phyloP scores from a whole-genome alignment of 1,284 basidiomycete species.

The Malassezia furfur region DNA sequence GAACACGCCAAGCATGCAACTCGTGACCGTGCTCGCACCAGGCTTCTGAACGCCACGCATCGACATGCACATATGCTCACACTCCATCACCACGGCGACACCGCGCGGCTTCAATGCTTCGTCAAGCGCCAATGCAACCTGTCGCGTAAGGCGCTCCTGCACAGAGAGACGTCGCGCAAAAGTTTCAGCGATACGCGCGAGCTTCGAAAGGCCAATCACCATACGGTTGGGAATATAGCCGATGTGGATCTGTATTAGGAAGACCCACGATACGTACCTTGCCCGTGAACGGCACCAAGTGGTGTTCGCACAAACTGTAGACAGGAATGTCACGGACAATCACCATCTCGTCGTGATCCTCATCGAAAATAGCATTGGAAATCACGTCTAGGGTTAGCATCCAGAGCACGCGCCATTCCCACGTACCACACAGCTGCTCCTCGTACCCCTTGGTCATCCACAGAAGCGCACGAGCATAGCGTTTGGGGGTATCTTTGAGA shows the following conservation, averaged over 20 bases:
- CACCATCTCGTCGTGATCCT: constrained; percentile 99
- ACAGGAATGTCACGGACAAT: constrained; percentile 96
- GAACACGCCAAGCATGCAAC: constrained; percentile 99
- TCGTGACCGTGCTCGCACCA: constrained; percentile 85
- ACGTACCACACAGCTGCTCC: constrained; percentile 70
- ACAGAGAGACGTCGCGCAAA: constrained; percentile 92
- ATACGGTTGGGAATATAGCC: constrained; percentile 94
- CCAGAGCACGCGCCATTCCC: constrained; percentile 11
- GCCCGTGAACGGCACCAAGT: constrained; percentile 94
- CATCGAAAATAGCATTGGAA: constrained; percentile 94
- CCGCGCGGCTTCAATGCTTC: constrained; percentile 94
- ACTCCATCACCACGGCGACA: constrained; percentile 74
- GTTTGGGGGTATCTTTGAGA: constrained; percentile 76
- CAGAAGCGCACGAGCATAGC: constrained; percentile 92
- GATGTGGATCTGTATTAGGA: constrained; percentile 34
- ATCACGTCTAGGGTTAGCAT: constrained; percentile 66
- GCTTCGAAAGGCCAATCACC: constrained; percentile 91
- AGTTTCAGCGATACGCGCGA: constrained; percentile 93
- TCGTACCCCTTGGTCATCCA: constrained; percentile 99
- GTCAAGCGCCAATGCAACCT: constrained; percentile 91
- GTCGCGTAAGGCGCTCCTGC: constrained; percentile 93
- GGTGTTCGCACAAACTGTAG: constrained; percentile 94
- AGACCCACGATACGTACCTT: constrained; percentile 59
- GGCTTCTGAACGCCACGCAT: constrained; percentile 99
- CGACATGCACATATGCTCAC: constrained; percentile 96